phyloP scores from a whole-genome alignment of 78 protist genomes.

The Emiliania huxleyi region DNA sequence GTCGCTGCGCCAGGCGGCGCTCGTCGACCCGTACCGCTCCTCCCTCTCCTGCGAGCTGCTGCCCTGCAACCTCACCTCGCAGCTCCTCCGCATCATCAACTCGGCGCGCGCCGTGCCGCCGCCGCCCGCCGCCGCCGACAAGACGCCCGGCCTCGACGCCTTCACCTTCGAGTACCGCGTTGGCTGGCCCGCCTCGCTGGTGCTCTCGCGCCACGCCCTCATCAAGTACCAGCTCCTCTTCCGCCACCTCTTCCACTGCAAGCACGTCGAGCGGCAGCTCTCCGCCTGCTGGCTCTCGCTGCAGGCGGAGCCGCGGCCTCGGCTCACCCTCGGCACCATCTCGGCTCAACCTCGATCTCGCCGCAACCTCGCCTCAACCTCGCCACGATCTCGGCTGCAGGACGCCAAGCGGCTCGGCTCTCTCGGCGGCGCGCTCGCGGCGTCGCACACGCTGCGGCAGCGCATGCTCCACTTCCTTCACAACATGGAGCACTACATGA shows the following conservation, averaged over 20 bases:
- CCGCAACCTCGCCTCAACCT: too few relatives aligned
- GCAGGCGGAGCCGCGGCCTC: too few relatives aligned
- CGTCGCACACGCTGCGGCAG: conserved; percentile 53
- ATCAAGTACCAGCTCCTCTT: conserved; percentile 82
- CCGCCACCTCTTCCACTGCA: conserved; percentile 76
- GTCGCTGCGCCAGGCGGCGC: conserved; percentile 30
- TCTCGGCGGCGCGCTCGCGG: not conserved
- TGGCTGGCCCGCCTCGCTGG: conserved; percentile 78
- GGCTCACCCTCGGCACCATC: not conserved
- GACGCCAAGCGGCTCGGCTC: not conserved
- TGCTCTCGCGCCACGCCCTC: conserved; percentile 57
- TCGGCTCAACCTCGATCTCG: not conserved
- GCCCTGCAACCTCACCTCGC: conserved; percentile 43
- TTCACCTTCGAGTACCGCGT: conserved; percentile 44
- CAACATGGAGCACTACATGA: conserved; percentile 68
- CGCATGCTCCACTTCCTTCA: conserved; percentile 82
- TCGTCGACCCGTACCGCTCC: conserved; percentile 63
- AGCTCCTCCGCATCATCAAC: conserved; percentile 55
- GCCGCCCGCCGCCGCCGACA: not conserved
- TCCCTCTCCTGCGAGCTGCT: conserved; percentile 64
- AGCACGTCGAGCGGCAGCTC: conserved; percentile 70
- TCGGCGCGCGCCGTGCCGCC: not conserved
- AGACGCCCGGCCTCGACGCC: conserved; percentile 13
- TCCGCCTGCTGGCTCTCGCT: conserved; percentile 61
- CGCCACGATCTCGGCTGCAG: not conserved